These are phyloP conservation scores for Gyromitra esculenta DNA, from an alignment of 2,329 filamentous ascomycete genomes.

Conservation along the genomic window DNA sequence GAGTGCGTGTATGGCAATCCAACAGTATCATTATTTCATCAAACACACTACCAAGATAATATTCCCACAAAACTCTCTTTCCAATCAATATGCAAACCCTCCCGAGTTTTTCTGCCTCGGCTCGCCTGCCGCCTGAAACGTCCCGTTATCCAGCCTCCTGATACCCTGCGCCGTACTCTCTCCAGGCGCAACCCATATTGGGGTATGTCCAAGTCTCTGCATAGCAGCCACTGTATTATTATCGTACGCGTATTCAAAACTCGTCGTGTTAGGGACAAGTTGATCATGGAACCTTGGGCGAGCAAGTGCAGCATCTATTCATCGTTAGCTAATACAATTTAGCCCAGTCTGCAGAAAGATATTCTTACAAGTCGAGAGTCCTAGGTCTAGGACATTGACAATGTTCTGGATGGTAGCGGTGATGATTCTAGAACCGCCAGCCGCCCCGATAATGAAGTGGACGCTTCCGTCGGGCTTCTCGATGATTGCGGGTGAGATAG, in stretches of 20 bases:
- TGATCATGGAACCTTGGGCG: slow-evolving; percentile 73
- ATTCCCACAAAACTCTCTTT: not conserved
- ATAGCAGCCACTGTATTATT: slow-evolving; percentile 71
- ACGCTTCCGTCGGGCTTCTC: slow-evolving; percentile 68
- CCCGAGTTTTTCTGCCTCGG: slow-evolving; percentile 77
- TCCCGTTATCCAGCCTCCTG: slow-evolving; percentile 69
- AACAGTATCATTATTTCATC: not conserved
- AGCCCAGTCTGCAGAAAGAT: too few species aligned
- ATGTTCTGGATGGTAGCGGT: slow-evolving; percentile 73
- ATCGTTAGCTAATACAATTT: slow-evolving; percentile 58
- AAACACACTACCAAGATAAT: not conserved
- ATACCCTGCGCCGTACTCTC: slow-evolving; percentile 73
- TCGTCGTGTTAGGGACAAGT: slow-evolving; percentile 68
- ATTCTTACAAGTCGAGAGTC: slow-evolving; percentile 35
- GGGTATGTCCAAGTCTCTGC: slow-evolving; percentile 68
- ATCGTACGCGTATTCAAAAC: slow-evolving; percentile 70
- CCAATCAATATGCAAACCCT: slow-evolving; percentile 66
- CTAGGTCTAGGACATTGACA: slow-evolving; percentile 70
- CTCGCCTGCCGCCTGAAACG: slow-evolving; percentile 81
- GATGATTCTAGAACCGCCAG: slow-evolving; percentile 74
- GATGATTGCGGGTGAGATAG: slow-evolving; percentile 72
- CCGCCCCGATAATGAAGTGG: slow-evolving; percentile 71
- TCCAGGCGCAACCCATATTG: slow-evolving; percentile 69
- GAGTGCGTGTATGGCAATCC: not conserved
- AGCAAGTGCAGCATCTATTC: slow-evolving; percentile 67